phyloP scores from a whole-genome alignment of 208 protist species.

The Herpetomonas tarakana region DNA sequence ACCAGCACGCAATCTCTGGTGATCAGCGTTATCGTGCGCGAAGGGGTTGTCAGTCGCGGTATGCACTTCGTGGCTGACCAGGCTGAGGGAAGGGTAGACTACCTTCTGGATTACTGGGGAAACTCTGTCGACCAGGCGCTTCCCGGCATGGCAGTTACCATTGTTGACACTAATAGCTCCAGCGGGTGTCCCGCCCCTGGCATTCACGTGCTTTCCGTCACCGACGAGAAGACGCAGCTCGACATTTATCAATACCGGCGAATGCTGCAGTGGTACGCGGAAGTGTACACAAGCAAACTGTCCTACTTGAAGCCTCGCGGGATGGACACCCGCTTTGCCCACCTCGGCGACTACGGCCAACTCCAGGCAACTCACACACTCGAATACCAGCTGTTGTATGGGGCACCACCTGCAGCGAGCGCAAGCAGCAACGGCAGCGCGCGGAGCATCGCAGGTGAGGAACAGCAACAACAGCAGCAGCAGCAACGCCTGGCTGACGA shows the following conservation, averaged over 20 bases:
- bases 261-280: constrained; percentile 84
- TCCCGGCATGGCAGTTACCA: constrained; percentile 83
- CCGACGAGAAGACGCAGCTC: constrained; percentile 32
- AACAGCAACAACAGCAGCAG: too few relatives aligned
- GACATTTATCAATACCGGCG: constrained; percentile 71
- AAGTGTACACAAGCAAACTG: constrained; percentile 63
- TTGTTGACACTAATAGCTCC: constrained; percentile 74
- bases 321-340: constrained; percentile 68
- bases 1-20: constrained; percentile 76
- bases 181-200: constrained; percentile 76
- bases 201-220: constrained; percentile 74
- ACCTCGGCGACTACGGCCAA: constrained; percentile 90
- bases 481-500: background rate
- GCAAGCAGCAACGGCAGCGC: background rate
- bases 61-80: constrained; percentile 89
- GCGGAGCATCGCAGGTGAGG: too few relatives aligned
- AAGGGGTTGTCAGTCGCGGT: constrained; percentile 73
- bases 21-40: constrained; percentile 65
- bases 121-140: constrained; percentile 50
- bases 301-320: constrained; percentile 72
- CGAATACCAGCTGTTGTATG: constrained; percentile 83
- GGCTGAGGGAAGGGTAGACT: constrained; percentile 67
- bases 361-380: constrained; percentile 46
- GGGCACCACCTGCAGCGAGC: constrained; percentile 14
- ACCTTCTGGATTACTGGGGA: constrained; percentile 79